Conservation (phyloP, 2,329 filamentous ascomycete genomes). For the Dactylella cylindrospora region DNA sequence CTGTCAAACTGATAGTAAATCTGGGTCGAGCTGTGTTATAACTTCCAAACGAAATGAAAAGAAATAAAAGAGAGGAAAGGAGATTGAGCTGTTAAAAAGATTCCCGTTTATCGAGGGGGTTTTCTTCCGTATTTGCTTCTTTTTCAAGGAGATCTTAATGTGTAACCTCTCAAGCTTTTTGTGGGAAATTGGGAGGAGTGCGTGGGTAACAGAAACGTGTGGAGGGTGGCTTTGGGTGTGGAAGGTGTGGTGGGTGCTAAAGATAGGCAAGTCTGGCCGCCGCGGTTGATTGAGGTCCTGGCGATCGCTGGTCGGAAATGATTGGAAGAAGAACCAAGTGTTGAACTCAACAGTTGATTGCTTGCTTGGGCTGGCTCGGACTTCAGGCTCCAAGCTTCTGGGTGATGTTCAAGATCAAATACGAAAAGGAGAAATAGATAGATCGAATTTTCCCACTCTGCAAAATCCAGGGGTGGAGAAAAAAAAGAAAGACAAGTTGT, state of each 20-base stretch:
- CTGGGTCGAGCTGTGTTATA: not conserved
- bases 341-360: no score
- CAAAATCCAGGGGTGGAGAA: no score
- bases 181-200: no score
- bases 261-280: conserved; percentile 7
- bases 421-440: no score
- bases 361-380: no score
- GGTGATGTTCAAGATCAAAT: no score
- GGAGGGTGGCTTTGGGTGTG: conserved; percentile 13
- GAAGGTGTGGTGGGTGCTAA: conserved; percentile 25
- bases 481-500: no score
- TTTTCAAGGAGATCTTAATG: no score
- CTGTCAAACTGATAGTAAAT: no score
- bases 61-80: conserved; percentile 4
- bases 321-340: conserved; percentile 14
- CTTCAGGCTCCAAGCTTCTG: no score
- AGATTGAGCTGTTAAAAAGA: not conserved
- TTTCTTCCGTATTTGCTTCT: conserved; percentile 37
- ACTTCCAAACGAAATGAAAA: not conserved
- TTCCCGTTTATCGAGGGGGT: conserved; percentile 21
- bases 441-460: no score
- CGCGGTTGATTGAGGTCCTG: conserved; percentile 24
- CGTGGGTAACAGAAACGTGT: conserved; percentile 6
- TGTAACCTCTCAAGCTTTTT: no score
- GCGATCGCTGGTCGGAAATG: conserved; percentile 44